Evolutionary conservation across 1,284 basidiomycete species (phyloP).

Genomic region (Sanguinoderma infundibulare): DNA sequence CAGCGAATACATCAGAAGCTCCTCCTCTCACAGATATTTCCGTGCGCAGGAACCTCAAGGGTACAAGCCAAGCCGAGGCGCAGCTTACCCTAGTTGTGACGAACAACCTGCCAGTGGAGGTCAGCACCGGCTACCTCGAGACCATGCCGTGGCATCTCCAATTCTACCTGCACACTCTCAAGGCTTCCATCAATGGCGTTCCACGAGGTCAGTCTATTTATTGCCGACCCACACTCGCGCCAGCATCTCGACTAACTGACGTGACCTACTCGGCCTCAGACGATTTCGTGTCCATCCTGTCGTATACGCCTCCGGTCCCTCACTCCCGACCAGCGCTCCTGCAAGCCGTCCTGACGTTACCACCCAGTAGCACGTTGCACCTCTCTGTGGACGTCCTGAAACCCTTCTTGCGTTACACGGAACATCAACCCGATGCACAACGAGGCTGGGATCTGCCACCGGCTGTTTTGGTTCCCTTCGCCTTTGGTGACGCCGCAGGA

Average conservation of each 20-base stretch:
- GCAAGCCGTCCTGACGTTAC: constrained; percentile 73
- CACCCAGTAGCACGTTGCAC: constrained; percentile 65
- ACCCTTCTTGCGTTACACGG: constrained; percentile 90
- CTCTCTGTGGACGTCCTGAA: constrained; percentile 83
- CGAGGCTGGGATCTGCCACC: constrained; percentile 92
- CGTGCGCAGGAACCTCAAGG: constrained; percentile 74
- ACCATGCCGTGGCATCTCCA: constrained; percentile 94
- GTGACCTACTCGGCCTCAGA: constrained; percentile 41
- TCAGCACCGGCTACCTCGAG: constrained; percentile 82
- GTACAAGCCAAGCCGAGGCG: constrained; percentile 80
- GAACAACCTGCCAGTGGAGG: constrained; percentile 60
- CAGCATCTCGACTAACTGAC: constrained; percentile 1
- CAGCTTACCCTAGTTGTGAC: constrained; percentile 70
- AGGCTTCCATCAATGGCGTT: constrained; percentile 42
- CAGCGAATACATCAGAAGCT: constrained; percentile 32
- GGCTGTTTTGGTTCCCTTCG: constrained; percentile 69
- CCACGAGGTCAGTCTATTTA: constrained; percentile 47
- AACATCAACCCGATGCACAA: constrained; percentile 95
- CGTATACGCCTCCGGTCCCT: constrained; percentile 71
- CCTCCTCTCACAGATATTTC: constrained; percentile 48
- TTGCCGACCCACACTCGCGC: neutral
- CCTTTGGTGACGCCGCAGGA: constrained; percentile 11
- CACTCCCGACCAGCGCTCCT: constrained; percentile 76
- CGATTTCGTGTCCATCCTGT: constrained; percentile 61
- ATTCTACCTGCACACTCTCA: constrained; percentile 86